Percentiles rank a stretch among this genome's conserved stretches.
Conservation (phyloP, 2,329 filamentous ascomycete genomes). For the Teratosphaeria zuluensis region DNA sequence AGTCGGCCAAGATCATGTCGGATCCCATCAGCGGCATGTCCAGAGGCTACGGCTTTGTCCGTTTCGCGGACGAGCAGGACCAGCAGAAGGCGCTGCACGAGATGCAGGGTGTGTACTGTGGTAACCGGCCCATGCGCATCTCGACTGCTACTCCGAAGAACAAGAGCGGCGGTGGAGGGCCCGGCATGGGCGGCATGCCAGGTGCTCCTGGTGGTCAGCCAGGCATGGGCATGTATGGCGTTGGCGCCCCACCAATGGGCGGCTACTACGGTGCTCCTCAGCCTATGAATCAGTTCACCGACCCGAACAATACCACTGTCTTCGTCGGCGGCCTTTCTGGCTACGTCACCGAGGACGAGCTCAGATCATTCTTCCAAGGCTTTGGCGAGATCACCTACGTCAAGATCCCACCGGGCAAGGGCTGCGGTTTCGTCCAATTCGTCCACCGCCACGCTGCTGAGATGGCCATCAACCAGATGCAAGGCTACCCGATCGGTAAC, state of each 20-base stretch:
- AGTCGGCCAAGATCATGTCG: conserved; percentile 99
- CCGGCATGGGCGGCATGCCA: conserved; percentile 39
- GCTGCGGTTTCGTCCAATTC: conserved; percentile 97
- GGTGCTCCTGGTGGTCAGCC: conserved; percentile 26
- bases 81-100: conserved; percentile 92
- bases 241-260: conserved; percentile 57
- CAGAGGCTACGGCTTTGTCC: conserved; percentile 94
- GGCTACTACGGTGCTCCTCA: conserved; percentile 59
- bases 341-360: conserved; percentile 97
- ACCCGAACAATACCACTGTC: conserved; percentile 98
- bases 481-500: conserved; percentile 98
- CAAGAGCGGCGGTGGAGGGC: conserved; percentile 47
- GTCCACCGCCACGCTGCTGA: conserved; percentile 97
- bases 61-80: conserved; percentile 90
- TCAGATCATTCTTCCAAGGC: conserved; percentile 99
- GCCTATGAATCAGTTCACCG: conserved; percentile 99
- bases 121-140: conserved; percentile 97
- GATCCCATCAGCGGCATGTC: conserved; percentile 97
- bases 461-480: conserved; percentile 99
- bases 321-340: conserved; percentile 95
- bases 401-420: conserved; percentile 98
- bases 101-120: conserved; percentile 99
- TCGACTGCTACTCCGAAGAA: conserved; percentile 98
- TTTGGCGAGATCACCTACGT: conserved; percentile 99
- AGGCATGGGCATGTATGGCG: conserved; percentile 57